Base-by-base conservation (phyloP, 2,329 filamentous ascomycete genomes). In the Trichoderma atroviride region DNA sequence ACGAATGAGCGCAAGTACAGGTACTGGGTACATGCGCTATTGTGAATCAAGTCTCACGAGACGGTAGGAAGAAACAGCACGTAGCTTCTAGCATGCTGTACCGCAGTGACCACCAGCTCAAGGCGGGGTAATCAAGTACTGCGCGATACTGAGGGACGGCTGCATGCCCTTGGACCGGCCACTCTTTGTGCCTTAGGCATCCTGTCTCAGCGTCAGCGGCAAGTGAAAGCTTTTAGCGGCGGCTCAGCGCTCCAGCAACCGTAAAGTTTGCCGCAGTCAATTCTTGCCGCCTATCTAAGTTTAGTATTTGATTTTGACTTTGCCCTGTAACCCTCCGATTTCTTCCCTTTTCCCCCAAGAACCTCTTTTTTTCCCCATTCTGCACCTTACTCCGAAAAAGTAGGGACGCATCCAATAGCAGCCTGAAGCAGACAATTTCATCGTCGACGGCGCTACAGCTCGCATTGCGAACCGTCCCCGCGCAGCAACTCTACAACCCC, bases 391-490 rank as follows among this genome's bases (percentile, higher is more conserved):
- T 69, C 50, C 52, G 58, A 47, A 62, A 66, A n/a, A 69, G 59
- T 52, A 66, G 56, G 56, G 68, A 69, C 55, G 55, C 68, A 55
- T 65, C 52, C 61, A 50, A 65, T 33, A 59, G 62, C 68, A 65
- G 24, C n/a, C 24, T 35, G 31, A 65, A 40, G 56, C 35, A 68
- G 47, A 62, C 27, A 29, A 33, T 50, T 62, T 50, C 63, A 52
- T 67, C 63, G 50, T 62, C 52, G 57, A 60, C 52, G 63, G 69
- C 47, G 64, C 64, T 57, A 68, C 31, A 50, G 66, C 57, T 57
- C 33, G 57, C 68, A 57, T 62, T 57, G 29, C 62, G 47, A 70
- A 70, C 22, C 57, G 57, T 58, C 77, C 74, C 75, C 75, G 74
- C 76, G 75, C 74, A 76, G 69, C 72, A 73, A 65, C 35, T 29